Conservation (phyloP, 1,284 basidiomycete genomes). For the Apiotrichum domesticum region DNA sequence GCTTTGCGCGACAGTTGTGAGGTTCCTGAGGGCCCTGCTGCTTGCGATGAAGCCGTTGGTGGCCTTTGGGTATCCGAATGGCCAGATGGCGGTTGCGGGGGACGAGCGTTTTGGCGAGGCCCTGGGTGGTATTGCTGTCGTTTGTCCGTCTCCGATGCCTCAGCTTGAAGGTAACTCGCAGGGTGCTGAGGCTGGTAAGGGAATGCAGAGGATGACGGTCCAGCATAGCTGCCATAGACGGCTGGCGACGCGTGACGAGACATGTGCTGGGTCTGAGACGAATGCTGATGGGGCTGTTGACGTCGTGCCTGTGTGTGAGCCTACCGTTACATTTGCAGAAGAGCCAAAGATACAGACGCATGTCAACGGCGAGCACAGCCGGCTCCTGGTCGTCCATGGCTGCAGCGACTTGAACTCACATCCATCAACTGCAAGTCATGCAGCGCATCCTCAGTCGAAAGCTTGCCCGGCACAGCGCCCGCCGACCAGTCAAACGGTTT, state of each 20-base stretch:
- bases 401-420: slow-evolving; percentile 21
- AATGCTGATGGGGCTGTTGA: slow-evolving; percentile 5
- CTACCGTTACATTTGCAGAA: too few relatives aligned
- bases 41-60: neutral
- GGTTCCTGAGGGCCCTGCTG: neutral
- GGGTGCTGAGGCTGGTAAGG: slow-evolving; percentile 16
- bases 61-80: neutral
- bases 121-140: slow-evolving; percentile 2
- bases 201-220: slow-evolving; percentile 10
- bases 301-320: slow-evolving; percentile 1
- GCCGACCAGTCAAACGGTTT: slow-evolving; percentile 37
- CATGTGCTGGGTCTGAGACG: neutral
- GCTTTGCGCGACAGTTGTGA: neutral
- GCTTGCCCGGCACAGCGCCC: slow-evolving; percentile 30
- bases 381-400: too few relatives aligned
- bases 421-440: slow-evolving; percentile 41
- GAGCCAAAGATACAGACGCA: too few relatives aligned
- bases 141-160: slow-evolving; percentile 1
- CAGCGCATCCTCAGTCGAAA: slow-evolving; percentile 29
- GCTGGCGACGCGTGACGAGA: slow-evolving; percentile 35
- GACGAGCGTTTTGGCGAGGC: neutral
- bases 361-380: too few relatives aligned
- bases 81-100: neutral
- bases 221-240: slow-evolving; percentile 13
- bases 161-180: slow-evolving; percentile 7